Evolutionary conservation across 805 yeast species (phyloP).

Genomic region (Wickerhamiella bombiphila): DNA sequence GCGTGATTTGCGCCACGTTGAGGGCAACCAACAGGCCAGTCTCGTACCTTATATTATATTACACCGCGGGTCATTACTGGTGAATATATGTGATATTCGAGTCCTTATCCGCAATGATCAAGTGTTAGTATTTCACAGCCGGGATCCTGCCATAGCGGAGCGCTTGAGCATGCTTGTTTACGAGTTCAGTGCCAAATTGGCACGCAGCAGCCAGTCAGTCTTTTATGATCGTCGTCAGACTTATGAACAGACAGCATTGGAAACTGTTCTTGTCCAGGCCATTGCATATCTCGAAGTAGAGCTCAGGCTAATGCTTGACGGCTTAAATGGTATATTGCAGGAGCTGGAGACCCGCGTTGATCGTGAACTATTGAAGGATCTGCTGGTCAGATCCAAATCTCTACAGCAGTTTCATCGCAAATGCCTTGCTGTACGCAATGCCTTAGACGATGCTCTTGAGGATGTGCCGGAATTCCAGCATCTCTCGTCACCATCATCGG

Average conservation of each 20-base stretch:
- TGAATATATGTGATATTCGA: slow-evolving; percentile 48
- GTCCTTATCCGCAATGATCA: slow-evolving; percentile 43
- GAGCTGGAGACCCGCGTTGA: slow-evolving; percentile 70
- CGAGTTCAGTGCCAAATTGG: slow-evolving; percentile 62
- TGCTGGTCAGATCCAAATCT: slow-evolving; percentile 58
- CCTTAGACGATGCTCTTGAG: slow-evolving; percentile 69
- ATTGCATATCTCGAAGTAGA: slow-evolving; percentile 70
- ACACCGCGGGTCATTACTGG: slow-evolving; percentile 40
- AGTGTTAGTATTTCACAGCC: slow-evolving; percentile 51
- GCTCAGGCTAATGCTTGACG: slow-evolving; percentile 39
- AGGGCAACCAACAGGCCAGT: slow-evolving; percentile 32
- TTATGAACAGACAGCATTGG: slow-evolving; percentile 74
- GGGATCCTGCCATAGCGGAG: slow-evolving; percentile 36
- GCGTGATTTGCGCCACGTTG: slow-evolving; percentile 75
- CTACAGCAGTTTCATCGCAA: slow-evolving; percentile 63
- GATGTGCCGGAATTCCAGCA: slow-evolving; percentile 72
- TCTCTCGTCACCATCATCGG: slow-evolving; percentile 45
- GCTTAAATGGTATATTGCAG: slow-evolving; percentile 48
- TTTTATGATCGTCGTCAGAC: slow-evolving; percentile 28
- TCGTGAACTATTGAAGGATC: slow-evolving; percentile 55
- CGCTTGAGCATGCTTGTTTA: slow-evolving; percentile 66
- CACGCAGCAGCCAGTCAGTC: slow-evolving; percentile 7
- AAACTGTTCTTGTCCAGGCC: slow-evolving; percentile 66
- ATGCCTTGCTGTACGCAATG: slow-evolving; percentile 59
- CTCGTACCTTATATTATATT: slow-evolving; percentile 54